These are phyloP conservation scores for Phytophthora cactorum DNA, from an alignment of 352 stramenopile species.

Conservation along the genomic window DNA sequence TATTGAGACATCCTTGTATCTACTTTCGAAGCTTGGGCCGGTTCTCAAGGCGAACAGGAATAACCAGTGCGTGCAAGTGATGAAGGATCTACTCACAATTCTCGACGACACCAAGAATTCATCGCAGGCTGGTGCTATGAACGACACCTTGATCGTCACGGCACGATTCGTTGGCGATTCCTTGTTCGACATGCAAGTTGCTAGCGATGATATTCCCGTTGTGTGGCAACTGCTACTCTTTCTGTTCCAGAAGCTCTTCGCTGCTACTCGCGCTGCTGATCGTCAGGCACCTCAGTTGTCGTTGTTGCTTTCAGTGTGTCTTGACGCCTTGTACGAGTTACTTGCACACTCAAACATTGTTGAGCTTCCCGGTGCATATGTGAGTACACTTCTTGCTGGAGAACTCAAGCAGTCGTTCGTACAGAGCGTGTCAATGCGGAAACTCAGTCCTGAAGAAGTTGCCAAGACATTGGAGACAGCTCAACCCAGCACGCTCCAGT, in stretches of 20 bases:
- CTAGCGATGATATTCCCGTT: constrained; percentile 40
- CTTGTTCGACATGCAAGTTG: constrained; percentile 61
- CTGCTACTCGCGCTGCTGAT: constrained; percentile 26
- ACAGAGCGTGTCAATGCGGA: constrained; percentile 23
- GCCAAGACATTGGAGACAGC: constrained; percentile 18
- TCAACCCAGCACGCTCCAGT: constrained; percentile 13
- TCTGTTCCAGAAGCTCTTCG: constrained; percentile 53
- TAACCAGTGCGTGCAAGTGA: constrained; percentile 61
- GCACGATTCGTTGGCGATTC: constrained; percentile 46
- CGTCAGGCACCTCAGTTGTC: constrained; percentile 14
- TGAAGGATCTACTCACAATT: constrained; percentile 55
- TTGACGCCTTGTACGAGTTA: constrained; percentile 56
- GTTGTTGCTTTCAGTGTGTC: constrained; percentile 38
- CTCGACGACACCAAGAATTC: constrained; percentile 15
- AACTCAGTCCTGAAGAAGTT: constrained; percentile 24
- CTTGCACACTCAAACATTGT: constrained; percentile 55
- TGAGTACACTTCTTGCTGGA: constrained; percentile 25
- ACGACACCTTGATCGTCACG: constrained; percentile 20
- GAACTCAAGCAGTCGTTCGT: constrained; percentile 30
- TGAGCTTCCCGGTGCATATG: constrained; percentile 7
- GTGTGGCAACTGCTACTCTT: constrained; percentile 46
- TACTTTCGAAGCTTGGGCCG: constrained; percentile 46
- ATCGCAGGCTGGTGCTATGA: constrained; percentile 10
- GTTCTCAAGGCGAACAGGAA: constrained; percentile 59
- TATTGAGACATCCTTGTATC: constrained; percentile 41